Evolutionary conservation across 257 asterid species (phyloP), one percentile per base, ranked within the genome.

Genomic region (Hygrophila difformis): DNA sequence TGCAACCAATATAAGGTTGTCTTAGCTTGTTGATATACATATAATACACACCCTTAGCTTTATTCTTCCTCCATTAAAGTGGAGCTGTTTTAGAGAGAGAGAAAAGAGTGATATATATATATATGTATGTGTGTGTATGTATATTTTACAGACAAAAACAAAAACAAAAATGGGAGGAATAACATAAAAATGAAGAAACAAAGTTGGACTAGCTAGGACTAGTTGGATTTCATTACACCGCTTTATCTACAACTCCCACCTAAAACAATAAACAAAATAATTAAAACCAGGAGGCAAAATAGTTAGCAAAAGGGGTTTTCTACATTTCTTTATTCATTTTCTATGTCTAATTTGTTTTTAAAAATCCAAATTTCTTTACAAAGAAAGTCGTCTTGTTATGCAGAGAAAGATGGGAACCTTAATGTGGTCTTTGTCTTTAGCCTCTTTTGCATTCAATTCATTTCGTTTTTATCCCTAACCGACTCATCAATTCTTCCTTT

Each of bases 381-480:
- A n/a, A n/a, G 38, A 67, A 73, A 73, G 74, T 65, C 74, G 50
- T 51, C 56, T 68, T 46, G 56, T 58, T 47, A 51, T 65, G 54
- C 50, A 67, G 74, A 68, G 73, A 68, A 52, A 54, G 64, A 67
- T 60, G 70, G 59, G 62, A 64, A 61, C 56, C 70, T 65, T 58
- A 55, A 65, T 56, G 56, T 62, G 62, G 73, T 54, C 60, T 62
- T 62, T 73, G 71, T 68, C 73, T 55, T 59, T 68, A 53, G 52
- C 67, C 12, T 67, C 65, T 57, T 61, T 73, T 47, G 74, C 67
- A 69, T 73, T 66, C 55, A 73, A 64, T 73, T 57, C 71, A n/a
- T 18, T 45, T 24, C 62, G 55, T 59, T 53, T 56, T 64, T 67
- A 63, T 67, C 66, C 44, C 36, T 61, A 65, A 69, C 81, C 81